These are phyloP conservation scores for Cercospora zeina DNA, from an alignment of 2,329 filamentous ascomycete genomes.

Conservation along the genomic window DNA sequence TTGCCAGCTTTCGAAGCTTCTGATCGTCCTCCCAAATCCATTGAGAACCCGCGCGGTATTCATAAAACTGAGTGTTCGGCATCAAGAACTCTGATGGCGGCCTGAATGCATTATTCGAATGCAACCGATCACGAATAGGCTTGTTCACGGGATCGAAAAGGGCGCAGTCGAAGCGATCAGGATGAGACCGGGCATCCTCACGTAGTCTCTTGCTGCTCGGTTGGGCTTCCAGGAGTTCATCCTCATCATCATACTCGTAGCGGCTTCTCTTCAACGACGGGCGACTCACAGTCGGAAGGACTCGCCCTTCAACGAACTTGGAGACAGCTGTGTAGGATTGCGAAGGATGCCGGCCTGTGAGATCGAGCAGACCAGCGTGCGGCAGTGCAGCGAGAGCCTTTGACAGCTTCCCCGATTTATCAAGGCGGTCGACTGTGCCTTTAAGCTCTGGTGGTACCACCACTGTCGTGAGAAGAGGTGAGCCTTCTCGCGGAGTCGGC, in stretches of 20 bases:
- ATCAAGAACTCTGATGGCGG: constrained; percentile 89
- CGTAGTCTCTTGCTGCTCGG: constrained; percentile 43
- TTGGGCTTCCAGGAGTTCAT: constrained; percentile 45
- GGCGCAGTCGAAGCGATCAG: constrained; percentile 74
- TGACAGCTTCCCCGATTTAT: constrained; percentile 33
- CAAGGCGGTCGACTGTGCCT: constrained; percentile 31
- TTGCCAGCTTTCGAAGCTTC: constrained; percentile 78
- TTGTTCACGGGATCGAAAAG: constrained; percentile 90
- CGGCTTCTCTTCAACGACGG: constrained; percentile 75
- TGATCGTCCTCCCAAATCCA: constrained; percentile 92
- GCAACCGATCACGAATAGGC: constrained; percentile 81
- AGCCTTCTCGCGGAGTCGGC: constrained; percentile 31
- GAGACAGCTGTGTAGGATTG: constrained; percentile 59
- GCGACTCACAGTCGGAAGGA: constrained; percentile 66
- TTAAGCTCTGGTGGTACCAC: constrained; percentile 36
- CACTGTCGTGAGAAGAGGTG: constrained; percentile 26
- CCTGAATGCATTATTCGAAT: constrained; percentile 87
- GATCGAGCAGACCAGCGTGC: constrained; percentile 26
- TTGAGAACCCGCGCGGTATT: constrained; percentile 80
- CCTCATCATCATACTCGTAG: constrained; percentile 74
- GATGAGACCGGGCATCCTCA: constrained; percentile 56
- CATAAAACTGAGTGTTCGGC: constrained; percentile 88
- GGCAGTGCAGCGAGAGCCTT: constrained; percentile 36
- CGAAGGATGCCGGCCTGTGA: constrained; percentile 12
- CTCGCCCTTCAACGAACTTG: constrained; percentile 79